These are phyloP conservation scores for Alternaria sp. DNA, from an alignment of 2,329 filamentous ascomycete genomes.

Conservation along the genomic window DNA sequence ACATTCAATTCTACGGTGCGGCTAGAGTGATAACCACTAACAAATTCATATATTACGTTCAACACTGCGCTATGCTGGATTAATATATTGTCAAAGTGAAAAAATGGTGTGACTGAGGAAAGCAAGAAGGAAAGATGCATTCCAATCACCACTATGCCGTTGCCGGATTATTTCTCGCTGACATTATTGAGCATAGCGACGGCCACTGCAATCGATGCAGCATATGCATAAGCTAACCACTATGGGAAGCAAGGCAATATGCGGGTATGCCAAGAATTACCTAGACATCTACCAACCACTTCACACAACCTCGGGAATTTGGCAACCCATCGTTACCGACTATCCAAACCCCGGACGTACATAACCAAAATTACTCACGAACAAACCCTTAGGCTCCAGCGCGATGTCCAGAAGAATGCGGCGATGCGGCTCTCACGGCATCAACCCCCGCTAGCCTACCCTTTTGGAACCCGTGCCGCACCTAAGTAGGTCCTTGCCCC, in stretches of 20 bases:
- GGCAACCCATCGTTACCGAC: background rate
- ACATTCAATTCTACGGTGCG: background rate
- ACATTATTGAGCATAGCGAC: fast-evolving
- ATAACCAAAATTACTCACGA: background rate
- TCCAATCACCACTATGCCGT: fast-evolving
- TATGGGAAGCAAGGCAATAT: background rate
- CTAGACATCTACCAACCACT: background rate
- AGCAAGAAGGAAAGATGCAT: fast-evolving
- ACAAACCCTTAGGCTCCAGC: background rate
- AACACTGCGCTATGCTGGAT: fast-evolving
- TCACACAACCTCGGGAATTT: background rate
- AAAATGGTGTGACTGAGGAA: background rate
- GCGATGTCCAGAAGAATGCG: background rate
- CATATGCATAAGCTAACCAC: background rate
- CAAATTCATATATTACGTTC: fast-evolving
- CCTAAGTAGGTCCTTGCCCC: background rate
- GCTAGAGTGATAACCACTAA: fast-evolving
- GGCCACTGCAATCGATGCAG: background rate
- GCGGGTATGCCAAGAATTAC: background rate
- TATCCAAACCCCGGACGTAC: background rate
- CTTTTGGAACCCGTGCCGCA: background rate
- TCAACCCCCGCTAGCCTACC: background rate
- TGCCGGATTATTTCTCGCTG: background rate
- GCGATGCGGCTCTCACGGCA: background rate
- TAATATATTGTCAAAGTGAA: fast-evolving